phyloP scores from a whole-genome alignment of 257 asterid species.

The Cinchona pubescens region DNA sequence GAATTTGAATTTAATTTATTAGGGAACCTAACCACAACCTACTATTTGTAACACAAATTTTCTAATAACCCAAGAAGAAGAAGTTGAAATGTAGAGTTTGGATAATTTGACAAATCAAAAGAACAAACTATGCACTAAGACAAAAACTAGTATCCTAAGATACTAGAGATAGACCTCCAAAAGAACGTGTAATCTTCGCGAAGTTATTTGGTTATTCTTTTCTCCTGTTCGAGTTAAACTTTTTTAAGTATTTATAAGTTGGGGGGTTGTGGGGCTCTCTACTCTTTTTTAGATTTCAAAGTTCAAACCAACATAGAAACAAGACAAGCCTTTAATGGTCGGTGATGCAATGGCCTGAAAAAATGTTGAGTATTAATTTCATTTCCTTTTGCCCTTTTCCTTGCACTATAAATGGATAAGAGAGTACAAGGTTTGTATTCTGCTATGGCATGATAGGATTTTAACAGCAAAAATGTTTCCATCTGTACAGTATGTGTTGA shows the following conservation, averaged over 20 bases:
- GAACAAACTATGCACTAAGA: too few relatives aligned
- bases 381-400: constrained; percentile 3
- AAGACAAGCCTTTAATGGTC: constrained; percentile 23
- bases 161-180: too few relatives aligned
- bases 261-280: background rate
- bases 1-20: too few relatives aligned
- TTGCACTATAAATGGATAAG: constrained; percentile 29
- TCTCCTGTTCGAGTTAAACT: background rate
- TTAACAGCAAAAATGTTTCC: constrained; percentile 35
- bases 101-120: too few relatives aligned
- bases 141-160: too few relatives aligned
- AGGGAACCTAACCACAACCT: background rate
- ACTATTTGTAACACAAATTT: constrained; percentile 11
- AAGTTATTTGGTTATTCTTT: background rate
- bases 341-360: constrained; percentile 20
- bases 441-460: constrained; percentile 16
- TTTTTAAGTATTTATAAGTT: background rate
- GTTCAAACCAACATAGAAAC: constrained; percentile 10
- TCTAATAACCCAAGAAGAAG: constrained; percentile 24
- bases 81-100: background rate
- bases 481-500: constrained; percentile 8
- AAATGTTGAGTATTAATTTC: constrained; percentile 16
- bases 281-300: background rate
- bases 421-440: constrained; percentile 20
- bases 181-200: too few relatives aligned